Evolutionary conservation across 1,284 basidiomycete species (phyloP).

Genomic region (Blastosporella zonata): DNA sequence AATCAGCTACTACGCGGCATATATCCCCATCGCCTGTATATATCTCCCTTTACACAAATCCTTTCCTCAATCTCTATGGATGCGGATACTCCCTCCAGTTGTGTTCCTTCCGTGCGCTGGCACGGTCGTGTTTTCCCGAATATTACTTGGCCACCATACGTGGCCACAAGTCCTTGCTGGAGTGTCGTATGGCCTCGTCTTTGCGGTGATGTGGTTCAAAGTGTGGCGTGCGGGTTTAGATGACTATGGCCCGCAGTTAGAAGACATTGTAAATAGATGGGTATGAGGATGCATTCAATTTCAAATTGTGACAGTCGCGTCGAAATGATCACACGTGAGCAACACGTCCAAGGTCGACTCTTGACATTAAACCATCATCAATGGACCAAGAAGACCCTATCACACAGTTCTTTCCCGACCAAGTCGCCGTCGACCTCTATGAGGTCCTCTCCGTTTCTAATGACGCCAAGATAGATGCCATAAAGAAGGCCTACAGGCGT

Average conservation of each 20-base stretch:
- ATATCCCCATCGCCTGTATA: slow-evolving; percentile 57
- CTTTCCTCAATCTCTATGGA: slow-evolving; percentile 30
- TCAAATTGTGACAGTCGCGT: background rate
- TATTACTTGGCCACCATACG: slow-evolving; percentile 83
- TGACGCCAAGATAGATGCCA: slow-evolving; percentile 58
- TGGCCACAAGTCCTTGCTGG: slow-evolving; percentile 73
- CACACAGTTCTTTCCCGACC: slow-evolving; percentile 71
- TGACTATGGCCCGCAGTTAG: slow-evolving; percentile 26
- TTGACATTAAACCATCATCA: slow-evolving; percentile 12
- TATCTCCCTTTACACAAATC: slow-evolving; percentile 52
- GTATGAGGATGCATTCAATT: background rate
- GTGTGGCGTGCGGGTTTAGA: slow-evolving; percentile 49
- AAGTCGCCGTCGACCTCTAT: slow-evolving; percentile 74
- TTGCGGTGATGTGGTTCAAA: slow-evolving; percentile 59
- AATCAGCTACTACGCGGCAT: slow-evolving; percentile 70
- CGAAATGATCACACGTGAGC: slow-evolving; percentile 10
- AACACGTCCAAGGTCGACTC: too few species aligned
- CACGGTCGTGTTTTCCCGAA: slow-evolving; percentile 62
- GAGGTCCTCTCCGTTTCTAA: slow-evolving; percentile 58
- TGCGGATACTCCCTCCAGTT: slow-evolving; percentile 41
- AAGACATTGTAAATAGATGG: slow-evolving; percentile 3
- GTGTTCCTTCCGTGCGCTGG: slow-evolving; percentile 53
- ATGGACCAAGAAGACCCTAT: slow-evolving; percentile 76
- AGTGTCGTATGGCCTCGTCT: slow-evolving; percentile 51
- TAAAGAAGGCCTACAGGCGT: slow-evolving; percentile 83